Conservation (phyloP, 1,139 yeast genomes). For the Kluyveromyces sp. region DNA sequence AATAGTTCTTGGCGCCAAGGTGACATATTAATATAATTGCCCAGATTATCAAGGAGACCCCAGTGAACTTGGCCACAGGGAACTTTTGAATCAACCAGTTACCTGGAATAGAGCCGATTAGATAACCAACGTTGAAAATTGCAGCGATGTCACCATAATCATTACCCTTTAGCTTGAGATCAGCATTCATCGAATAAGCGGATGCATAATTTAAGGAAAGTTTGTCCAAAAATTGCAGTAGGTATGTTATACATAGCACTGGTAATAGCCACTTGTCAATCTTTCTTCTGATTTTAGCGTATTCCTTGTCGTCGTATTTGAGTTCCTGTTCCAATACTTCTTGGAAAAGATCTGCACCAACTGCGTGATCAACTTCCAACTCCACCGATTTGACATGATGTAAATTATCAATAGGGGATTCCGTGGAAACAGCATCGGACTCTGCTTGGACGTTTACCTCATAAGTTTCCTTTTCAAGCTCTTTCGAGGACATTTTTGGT, state of each 20-base stretch:
- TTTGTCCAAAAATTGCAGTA: constrained; percentile 36
- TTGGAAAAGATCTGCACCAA: constrained; percentile 14
- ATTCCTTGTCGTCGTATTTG: constrained; percentile 11
- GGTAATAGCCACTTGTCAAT: constrained; percentile 34
- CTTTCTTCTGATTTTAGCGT: constrained; percentile 8
- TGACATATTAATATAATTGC: constrained; percentile 37
- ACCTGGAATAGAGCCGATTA: constrained; percentile 40
- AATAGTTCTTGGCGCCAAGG: constrained; percentile 34
- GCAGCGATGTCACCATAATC: constrained; percentile 31
- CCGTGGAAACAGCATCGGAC: background rate
- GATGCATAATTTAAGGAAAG: constrained; percentile 35
- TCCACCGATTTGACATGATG: background rate
- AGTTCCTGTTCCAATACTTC: constrained; percentile 11
- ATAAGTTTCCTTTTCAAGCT: background rate
- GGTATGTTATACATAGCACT: constrained; percentile 34
- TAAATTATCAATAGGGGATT: background rate
- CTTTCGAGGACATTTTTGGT: background rate
- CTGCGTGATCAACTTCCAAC: constrained; percentile 7
- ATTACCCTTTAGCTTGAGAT: constrained; percentile 14
- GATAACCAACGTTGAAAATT: constrained; percentile 44
- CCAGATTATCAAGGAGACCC: constrained; percentile 36
- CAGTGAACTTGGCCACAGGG: constrained; percentile 42
- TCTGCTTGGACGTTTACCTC: background rate
- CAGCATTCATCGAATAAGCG: constrained; percentile 28
- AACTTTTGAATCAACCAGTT: constrained; percentile 41